These are phyloP conservation scores for Ceratobasidium sp. DNA, from an alignment of 1,284 basidiomycete genomes.

Conservation along the genomic window DNA sequence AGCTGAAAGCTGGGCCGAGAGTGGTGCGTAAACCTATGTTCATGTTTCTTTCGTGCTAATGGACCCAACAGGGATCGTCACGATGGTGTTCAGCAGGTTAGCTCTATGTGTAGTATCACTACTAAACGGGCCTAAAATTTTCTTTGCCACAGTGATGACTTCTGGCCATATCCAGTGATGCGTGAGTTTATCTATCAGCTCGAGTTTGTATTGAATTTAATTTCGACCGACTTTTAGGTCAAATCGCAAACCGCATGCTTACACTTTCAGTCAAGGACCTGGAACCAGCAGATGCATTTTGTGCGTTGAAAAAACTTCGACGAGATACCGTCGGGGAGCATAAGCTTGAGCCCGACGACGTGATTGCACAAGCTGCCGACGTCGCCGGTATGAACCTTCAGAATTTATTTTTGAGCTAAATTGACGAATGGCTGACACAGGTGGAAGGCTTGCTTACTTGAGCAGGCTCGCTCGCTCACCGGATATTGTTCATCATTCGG, in stretches of 20 bases:
- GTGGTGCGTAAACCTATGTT: constrained; percentile 64
- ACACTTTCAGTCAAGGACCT: constrained; percentile 83
- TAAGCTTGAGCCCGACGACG: constrained; percentile 49
- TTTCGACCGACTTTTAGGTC: constrained; percentile 62
- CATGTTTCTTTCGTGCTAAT: constrained; percentile 42
- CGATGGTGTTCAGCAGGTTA: constrained; percentile 82
- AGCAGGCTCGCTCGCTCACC: constrained; percentile 70
- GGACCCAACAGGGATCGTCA: constrained; percentile 72
- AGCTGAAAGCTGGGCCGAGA: constrained; percentile 86
- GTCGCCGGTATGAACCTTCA: constrained; percentile 58
- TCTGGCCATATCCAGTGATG: constrained; percentile 80
- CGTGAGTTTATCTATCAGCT: constrained; percentile 61
- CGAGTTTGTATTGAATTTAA: neutral
- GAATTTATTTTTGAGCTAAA: neutral
- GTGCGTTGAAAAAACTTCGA: constrained; percentile 63
- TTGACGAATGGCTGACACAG: constrained; percentile 59
- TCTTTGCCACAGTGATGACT: constrained; percentile 70
- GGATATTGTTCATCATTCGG: constrained; percentile 74
- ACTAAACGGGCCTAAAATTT: constrained; percentile 41
- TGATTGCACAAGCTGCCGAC: constrained; percentile 61
- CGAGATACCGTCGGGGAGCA: constrained; percentile 51
- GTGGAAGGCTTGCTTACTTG: constrained; percentile 83
- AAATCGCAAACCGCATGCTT: constrained; percentile 79
- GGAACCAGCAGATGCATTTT: constrained; percentile 69
- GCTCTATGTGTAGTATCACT: constrained; percentile 54